A percentile compares a stretch with the other conserved stretches of the same genome.
phyloP scores from a whole-genome alignment of 2,329 filamentous ascomycete species.

The Scolecobasidium constrictum region DNA sequence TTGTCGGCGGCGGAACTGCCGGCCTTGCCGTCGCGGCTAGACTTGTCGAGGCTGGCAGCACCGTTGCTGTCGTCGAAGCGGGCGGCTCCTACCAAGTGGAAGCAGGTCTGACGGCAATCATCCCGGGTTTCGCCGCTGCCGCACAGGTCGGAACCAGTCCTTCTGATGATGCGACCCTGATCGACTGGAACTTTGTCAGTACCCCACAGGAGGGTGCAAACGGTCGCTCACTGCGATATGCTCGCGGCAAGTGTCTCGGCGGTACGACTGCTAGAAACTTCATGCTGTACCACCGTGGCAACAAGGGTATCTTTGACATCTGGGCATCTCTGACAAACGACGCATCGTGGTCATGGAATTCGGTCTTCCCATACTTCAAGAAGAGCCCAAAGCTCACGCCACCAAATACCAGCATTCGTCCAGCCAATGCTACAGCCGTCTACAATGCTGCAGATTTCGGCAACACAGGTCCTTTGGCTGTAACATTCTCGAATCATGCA shows the following conservation, averaged over 20 bases:
- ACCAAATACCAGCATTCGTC: slow-evolving; percentile 17
- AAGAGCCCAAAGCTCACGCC: slow-evolving; percentile 18
- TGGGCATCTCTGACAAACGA: slow-evolving; percentile 23
- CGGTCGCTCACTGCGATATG: slow-evolving; percentile 15
- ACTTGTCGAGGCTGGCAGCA: slow-evolving; percentile 12
- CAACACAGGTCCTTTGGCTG: slow-evolving; percentile 3
- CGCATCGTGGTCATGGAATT: slow-evolving; percentile 19
- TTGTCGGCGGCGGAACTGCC: slow-evolving; percentile 10
- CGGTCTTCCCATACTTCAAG: slow-evolving; percentile 20
- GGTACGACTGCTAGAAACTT: slow-evolving; percentile 4
- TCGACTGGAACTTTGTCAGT: slow-evolving; percentile 20
- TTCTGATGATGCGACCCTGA: slow-evolving; percentile 2
- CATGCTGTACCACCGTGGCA: background rate
- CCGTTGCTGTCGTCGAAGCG: slow-evolving; percentile 6
- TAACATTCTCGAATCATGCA: slow-evolving; percentile 4
- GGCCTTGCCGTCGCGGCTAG: slow-evolving; percentile 8
- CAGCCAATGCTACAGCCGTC: slow-evolving; percentile 16
- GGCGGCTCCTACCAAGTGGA: slow-evolving; percentile 3
- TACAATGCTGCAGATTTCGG: slow-evolving; percentile 11
- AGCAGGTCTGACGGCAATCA: background rate
- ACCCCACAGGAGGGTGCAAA: slow-evolving; percentile 15
- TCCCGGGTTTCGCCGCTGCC: slow-evolving; percentile 1
- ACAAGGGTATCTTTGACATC: background rate
- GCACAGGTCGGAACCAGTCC: slow-evolving; percentile 1
- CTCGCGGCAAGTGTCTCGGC: slow-evolving; percentile 19